Conservation (phyloP, 768 basidiomycete species). For the Calocybe cyanea region DNA sequence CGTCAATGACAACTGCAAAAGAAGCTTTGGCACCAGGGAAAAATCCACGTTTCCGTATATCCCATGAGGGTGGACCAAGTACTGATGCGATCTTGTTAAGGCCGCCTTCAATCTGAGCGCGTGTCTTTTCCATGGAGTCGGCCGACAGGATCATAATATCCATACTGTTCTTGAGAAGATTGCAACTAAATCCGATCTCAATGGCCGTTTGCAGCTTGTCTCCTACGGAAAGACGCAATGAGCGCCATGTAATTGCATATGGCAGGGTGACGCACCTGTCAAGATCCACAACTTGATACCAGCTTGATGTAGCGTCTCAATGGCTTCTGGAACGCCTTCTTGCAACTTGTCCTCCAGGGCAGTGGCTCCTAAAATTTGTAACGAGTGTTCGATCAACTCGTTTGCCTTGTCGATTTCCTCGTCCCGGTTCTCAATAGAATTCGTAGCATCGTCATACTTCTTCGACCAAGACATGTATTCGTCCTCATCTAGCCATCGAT, state of each 20-base stretch:
- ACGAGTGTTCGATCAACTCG: constrained; percentile 75
- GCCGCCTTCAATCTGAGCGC: constrained; percentile 86
- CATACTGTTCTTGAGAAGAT: constrained; percentile 90
- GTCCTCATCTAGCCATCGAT: constrained; percentile 71
- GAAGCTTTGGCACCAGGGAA: constrained; percentile 60
- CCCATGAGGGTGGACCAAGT: constrained; percentile 68
- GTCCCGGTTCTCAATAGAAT: constrained; percentile 74
- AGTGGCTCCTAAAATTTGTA: constrained; percentile 89
- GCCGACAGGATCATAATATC: constrained; percentile 97
- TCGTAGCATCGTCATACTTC: constrained; percentile 79
- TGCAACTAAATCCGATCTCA: constrained; percentile 96
- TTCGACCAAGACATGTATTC: constrained; percentile 82
- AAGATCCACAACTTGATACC: constrained; percentile 99
- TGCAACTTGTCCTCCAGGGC: constrained; percentile 97
- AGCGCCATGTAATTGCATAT: not conserved
- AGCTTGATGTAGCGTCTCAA: constrained; percentile 84
- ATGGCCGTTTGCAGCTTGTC: constrained; percentile 99
- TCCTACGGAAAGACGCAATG: constrained; percentile 37
- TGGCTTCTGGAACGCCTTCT: constrained; percentile 94
- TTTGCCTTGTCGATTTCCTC: constrained; percentile 90
- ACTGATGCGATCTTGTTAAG: constrained; percentile 92
- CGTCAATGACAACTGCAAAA: constrained; percentile 96
- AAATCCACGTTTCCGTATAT: constrained; percentile 62
- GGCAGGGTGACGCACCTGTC: constrained; percentile 54
- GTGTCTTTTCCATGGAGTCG: constrained; percentile 67